Percentiles rank a stretch among this genome's conserved stretches.
phyloP scores from a whole-genome alignment of 2,329 filamentous ascomycete species.

The Elsinoe arachidis region DNA sequence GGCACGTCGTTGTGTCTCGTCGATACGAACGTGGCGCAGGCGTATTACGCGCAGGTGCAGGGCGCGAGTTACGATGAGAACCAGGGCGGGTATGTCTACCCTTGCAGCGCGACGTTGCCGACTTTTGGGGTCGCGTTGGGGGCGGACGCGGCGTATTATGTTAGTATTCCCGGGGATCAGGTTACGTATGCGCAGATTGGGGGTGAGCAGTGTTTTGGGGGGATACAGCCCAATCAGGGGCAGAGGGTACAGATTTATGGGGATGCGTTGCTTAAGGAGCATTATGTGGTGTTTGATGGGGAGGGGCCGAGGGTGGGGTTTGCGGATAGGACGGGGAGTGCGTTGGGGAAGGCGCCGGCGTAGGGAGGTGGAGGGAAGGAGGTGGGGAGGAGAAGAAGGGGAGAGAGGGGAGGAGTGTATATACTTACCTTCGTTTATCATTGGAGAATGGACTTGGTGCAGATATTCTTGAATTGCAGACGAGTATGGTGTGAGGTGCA shows the following conservation, averaged over 20 bases:
- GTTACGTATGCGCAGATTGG: constrained; percentile 47
- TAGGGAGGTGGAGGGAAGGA: background rate
- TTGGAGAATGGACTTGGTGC: background rate
- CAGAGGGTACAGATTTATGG: constrained; percentile 52
- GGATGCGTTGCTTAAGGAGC: constrained; percentile 52
- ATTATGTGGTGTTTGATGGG: constrained; percentile 53
- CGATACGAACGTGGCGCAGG: constrained; percentile 39
- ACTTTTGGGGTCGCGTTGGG: constrained; percentile 48
- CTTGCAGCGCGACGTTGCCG: constrained; percentile 34
- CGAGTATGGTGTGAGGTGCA: too few relatives aligned
- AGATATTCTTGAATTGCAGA: background rate
- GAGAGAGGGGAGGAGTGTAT: background rate
- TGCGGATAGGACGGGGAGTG: constrained; percentile 31
- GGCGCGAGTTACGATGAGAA: constrained; percentile 30
- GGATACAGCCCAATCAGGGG: constrained; percentile 51
- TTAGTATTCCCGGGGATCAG: constrained; percentile 27
- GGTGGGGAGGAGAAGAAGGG: background rate
- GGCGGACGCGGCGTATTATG: constrained; percentile 33
- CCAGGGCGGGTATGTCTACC: constrained; percentile 38
- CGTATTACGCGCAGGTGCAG: constrained; percentile 36
- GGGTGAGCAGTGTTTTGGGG: constrained; percentile 55
- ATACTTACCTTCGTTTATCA: constrained; percentile 8
- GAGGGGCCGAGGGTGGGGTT: constrained; percentile 46
- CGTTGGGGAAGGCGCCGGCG: background rate
- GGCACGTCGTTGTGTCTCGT: constrained; percentile 58